Conservation (phyloP, 306 rosid genomes). For the Adenanthera pavonina region DNA sequence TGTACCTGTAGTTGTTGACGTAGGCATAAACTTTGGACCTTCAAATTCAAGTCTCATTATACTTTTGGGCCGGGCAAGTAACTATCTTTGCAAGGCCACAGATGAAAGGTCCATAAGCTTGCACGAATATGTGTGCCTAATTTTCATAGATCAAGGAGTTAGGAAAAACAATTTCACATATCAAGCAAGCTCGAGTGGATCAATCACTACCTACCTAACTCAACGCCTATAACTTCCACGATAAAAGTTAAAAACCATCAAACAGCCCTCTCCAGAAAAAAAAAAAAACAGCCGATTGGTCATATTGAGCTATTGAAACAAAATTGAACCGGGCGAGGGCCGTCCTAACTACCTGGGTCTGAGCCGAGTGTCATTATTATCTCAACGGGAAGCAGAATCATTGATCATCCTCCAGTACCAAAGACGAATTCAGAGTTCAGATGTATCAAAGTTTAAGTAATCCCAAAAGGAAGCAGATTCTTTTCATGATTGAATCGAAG, state of each 20-base stretch:
- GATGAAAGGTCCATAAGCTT: not conserved
- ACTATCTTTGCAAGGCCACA: not conserved
- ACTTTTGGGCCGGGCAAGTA: not conserved
- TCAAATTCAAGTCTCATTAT: not conserved
- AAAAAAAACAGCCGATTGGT: not conserved
- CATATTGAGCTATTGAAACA: not conserved
- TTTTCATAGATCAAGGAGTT: not conserved
- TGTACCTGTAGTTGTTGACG: too few species aligned
- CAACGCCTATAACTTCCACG: not conserved
- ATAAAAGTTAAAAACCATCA: not conserved
- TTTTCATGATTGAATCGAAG: constrained; percentile 10
- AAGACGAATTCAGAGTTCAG: not conserved
- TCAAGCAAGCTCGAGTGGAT: not conserved
- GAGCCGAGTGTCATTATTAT: not conserved
- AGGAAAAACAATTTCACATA: too few species aligned
- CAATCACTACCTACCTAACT: not conserved
- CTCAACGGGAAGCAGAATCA: not conserved
- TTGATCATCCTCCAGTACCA: constrained; percentile 9
- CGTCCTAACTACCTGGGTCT: too few species aligned
- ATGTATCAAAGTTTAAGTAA: not conserved
- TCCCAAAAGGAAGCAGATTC: constrained; percentile 34
- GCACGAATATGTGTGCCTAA: not conserved
- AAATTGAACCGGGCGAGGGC: not conserved
- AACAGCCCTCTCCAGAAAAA: not conserved
- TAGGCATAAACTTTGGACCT: not conserved